A percentile compares a stretch with the other conserved stretches of the same genome.
Conservation (phyloP, 768 basidiomycete species). For the Albatrellus ellisii region DNA sequence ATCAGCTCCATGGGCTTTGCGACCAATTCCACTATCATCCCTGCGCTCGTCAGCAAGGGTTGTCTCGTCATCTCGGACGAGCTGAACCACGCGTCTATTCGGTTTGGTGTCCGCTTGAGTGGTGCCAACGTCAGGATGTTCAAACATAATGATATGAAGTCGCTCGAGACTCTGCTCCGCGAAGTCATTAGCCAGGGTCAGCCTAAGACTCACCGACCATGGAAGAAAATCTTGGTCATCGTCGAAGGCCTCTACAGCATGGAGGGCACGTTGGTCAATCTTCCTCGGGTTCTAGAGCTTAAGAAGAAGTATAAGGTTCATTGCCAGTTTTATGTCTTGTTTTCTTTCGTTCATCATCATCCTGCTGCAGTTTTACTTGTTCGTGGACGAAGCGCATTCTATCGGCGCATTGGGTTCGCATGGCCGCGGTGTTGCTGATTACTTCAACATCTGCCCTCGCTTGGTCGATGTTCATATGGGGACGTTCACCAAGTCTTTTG, state of each 20-base stretch:
- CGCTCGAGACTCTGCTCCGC: constrained; percentile 64
- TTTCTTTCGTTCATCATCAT: not conserved
- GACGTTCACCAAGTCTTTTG: constrained; percentile 94
- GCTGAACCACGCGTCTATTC: constrained; percentile 90
- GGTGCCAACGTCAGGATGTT: constrained; percentile 86
- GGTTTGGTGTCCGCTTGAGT: constrained; percentile 80
- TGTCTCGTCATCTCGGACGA: constrained; percentile 96
- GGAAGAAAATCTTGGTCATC: constrained; percentile 94
- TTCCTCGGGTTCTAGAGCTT: constrained; percentile 73
- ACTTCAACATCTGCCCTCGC: constrained; percentile 74
- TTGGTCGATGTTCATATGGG: constrained; percentile 94
- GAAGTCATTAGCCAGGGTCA: constrained; percentile 97
- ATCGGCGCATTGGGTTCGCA: constrained; percentile 91
- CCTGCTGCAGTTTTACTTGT: constrained; percentile 73
- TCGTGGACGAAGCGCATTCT: constrained; percentile 95
- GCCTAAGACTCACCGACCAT: constrained; percentile 94
- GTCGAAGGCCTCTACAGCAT: constrained; percentile 97
- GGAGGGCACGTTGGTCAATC: constrained; percentile 90
- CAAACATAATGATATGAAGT: constrained; percentile 93
- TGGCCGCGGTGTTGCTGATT: constrained; percentile 92
- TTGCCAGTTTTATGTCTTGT: not conserved
- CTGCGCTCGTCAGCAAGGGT: constrained; percentile 82
- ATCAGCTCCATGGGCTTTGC: constrained; percentile 96
- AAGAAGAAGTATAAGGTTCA: constrained; percentile 92
- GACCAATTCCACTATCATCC: constrained; percentile 88